Evolutionary conservation across 768 basidiomycete species (phyloP), one percentile per base, ranked within the genome.

Genomic region (Leccinum uliginosum): DNA sequence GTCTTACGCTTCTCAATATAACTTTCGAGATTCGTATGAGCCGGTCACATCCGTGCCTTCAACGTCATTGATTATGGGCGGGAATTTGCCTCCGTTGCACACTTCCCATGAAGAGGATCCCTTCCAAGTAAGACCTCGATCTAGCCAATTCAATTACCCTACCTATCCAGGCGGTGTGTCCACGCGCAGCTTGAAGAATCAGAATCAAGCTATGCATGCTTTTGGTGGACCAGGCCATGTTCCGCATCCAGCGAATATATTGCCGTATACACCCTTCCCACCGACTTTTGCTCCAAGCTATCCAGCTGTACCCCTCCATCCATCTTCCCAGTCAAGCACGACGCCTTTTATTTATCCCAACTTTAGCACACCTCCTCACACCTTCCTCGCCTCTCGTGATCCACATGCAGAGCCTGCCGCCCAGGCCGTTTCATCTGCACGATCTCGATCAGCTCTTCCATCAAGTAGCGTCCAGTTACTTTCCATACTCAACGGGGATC

Each of bases 51-150:
- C 55, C 38, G 47, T 57, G 29, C 45, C 58, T 47, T 35, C 56
- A 29, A 32, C 51, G 17, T 51, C 50, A 23, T 50, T 63, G 19
- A 45, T 46, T 50, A 55, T 58, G 50, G 62, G 54, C 27, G 38
- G 32, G 6, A 56, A 58, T 30, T 24, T 53, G 6, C 50, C 51
- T 29, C 26, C 46, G 6, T 53, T 23, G 15, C 58, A 57, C 11
- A 19, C 50, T 44, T 50, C 52, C 45, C 57, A 48, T 38, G 59
- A 65, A 30, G 50, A 23, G 70, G 64, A 74, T 59, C 69, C 73
- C n/a, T 76, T 76, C 50, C 79, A 81, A 67, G 69, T 75, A 21
- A 74, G 83, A 53, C 73, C 83, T 32, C 73, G 71, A 52, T 81
- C 81, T 10, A 79, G 78, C 57, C 79, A 80, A 54, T 68, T 76